Evolutionary conservation across 2,329 filamentous ascomycete genomes (phyloP).

Genomic region (Scedosporium dehoogii): DNA sequence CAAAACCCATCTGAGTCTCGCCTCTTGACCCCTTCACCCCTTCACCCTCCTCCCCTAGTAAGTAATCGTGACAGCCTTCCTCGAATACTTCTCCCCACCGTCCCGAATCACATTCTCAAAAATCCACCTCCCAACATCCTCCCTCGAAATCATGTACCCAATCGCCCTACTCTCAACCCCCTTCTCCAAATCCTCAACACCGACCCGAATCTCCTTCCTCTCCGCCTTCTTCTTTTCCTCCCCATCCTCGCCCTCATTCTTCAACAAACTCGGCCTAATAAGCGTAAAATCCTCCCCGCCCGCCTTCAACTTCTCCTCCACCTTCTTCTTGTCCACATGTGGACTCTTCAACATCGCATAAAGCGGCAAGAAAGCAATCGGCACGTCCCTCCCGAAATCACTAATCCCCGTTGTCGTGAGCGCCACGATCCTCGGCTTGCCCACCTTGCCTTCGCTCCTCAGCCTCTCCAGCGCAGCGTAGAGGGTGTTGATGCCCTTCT

Average conservation of each 20-base stretch:
- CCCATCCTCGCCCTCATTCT: constrained; percentile 17
- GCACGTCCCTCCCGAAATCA: constrained; percentile 27
- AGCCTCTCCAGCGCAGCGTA: constrained; percentile 25
- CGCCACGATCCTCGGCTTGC: constrained; percentile 23
- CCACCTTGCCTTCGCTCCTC: constrained; percentile 16
- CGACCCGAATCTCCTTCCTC: constrained; percentile 22
- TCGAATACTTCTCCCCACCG: constrained; percentile 16
- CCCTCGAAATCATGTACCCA: constrained; percentile 36
- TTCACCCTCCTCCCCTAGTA: constrained; percentile 15
- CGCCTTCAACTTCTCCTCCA: constrained; percentile 26
- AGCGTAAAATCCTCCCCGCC: constrained; percentile 25
- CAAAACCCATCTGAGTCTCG: no score
- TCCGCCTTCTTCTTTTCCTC: constrained; percentile 9
- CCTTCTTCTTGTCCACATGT: constrained; percentile 36
- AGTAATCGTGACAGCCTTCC: constrained; percentile 27
- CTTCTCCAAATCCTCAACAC: constrained; percentile 26
- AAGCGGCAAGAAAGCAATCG: constrained; percentile 29
- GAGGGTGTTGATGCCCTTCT: constrained; percentile 30
- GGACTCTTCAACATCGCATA: constrained; percentile 32
- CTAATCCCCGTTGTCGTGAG: constrained; percentile 31
- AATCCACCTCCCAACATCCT: constrained; percentile 38
- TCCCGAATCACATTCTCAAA: constrained; percentile 26
- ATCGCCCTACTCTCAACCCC: constrained; percentile 24
- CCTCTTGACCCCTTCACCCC: not conserved
- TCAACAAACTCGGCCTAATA: constrained; percentile 27